Evolutionary conservation across 2,329 filamentous ascomycete species (phyloP), one percentile per base, ranked within the genome.

Genomic region (Xylariales sp.): DNA sequence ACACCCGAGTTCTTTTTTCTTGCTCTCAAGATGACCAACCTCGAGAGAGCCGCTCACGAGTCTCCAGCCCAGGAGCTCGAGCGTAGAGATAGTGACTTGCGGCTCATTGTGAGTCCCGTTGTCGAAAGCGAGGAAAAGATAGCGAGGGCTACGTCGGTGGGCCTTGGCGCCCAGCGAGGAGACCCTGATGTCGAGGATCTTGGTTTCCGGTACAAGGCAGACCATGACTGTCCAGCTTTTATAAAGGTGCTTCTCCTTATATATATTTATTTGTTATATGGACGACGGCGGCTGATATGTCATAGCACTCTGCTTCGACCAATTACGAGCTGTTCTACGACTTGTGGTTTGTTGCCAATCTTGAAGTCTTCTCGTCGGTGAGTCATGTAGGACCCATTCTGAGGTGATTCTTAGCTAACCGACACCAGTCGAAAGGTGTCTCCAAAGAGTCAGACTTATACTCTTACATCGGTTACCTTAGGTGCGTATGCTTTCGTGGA

Each of bases 291-390:
- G n/a, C n/a, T n/a, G n/a, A n/a, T n/a, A n/a, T n/a, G n/a, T 27
- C 8, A 21, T 18, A 35, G 31, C 39, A 42, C 22, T 19, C 39
- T 5, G 28, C 14, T 14, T 35, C 39, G 15, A 42, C 39, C 11
- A 42, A 42, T 21, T 42, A 34, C 21, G 39, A 42, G 48, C 37
- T 78, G 5, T 79, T 79, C 56, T 78, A 74, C 51, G 76, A 79
- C 52, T 59, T 80, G 3, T 79, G 78, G 55, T 76, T 80, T 43
- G 75, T 82, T 5, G 80, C 78, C 40, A 84, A 82, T 47, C 63
- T 84, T 35, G 74, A 75, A 3, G 77, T 79, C 6, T 83, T 84
- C 50, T 74, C 73, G 4, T 64, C 62, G 4, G 65, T 61, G 50
- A 49, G 53, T 53, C 44, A 10, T 53, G 52, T 43, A 10, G 14